Evolutionary conservation across 2,329 filamentous ascomycete genomes (phyloP), one percentile per base, ranked within the genome.

Genomic region (Aspergillus japonicus): DNA sequence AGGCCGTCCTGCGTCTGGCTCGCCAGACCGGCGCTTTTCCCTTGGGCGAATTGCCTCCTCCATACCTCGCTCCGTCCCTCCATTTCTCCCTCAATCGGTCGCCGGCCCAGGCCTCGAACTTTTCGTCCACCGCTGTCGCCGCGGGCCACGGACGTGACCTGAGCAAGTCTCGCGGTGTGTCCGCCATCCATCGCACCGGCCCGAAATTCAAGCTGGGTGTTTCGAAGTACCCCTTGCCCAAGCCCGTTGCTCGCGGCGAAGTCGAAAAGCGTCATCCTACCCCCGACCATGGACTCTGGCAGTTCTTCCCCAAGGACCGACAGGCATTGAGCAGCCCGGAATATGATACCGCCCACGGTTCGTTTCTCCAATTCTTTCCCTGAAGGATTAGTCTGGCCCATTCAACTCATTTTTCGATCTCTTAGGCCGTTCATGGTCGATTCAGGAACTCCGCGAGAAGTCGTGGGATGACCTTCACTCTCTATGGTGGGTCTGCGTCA

Each of bases 401-500:
- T 51, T 52, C 50, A 53, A 63, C 56, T 65, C 70, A 42, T 69
- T 47, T 23, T 29, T 47, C 33, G 10, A 33, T 49, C 42, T 56
- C 62, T 29, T 63, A 87, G 84, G 95, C 16, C 86, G 95, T 56
- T 81, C 87, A 29, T 99, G 95, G 95, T 87, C 84, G 11, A 87
- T 90, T 7, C 86, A 91, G 77, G 95, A 99, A 80, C 82, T 99
- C 70, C 85, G 93, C 64, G 83, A 85, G 64, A 97, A 97, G 80
- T 92, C 89, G 64, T 99, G 92, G 91, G 91, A 96, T 62, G 93
- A 98, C 75, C 79, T 99, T 69, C 93, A 98, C 77, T 82, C 83
- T 62, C 82, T 99, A 71, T 99, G 94, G 92, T 99, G 93, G 92
- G 85, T 92, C 57, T 98, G 95, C 74, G 85, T 89, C 61, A 92